Evolutionary conservation across 2,329 filamentous ascomycete species (phyloP), one percentile per base, ranked within the genome.

Genomic region (Trichothecium sympodiale): DNA sequence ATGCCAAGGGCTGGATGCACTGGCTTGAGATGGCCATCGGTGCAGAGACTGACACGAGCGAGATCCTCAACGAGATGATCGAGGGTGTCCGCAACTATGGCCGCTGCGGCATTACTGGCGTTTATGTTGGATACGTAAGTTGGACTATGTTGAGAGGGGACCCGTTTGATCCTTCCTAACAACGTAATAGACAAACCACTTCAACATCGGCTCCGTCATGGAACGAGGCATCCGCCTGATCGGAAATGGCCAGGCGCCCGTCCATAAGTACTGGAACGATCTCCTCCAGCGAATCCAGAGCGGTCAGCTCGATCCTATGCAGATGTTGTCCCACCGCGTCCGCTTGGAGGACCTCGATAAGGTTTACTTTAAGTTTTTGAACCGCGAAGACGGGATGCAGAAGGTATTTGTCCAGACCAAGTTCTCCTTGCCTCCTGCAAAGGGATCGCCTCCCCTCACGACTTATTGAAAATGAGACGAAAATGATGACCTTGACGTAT

Each of bases 201-300:
- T 89, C 66, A 85, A 85, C 58, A 78, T 89, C 46, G 84, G 86
- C 8, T 78, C 83, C 0, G 53, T 93, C 12, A 93, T 93, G 85
- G 77, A 93, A 60, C 77, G 83, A 23, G 85, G 85, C n/a, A 76
- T 93, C 45, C 78, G 83, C 2, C 70, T 94, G 31, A 87, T 77
- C 30, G 74, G 74, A 14, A 76, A 76, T 46, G 73, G 73, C 2
- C 74, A 78, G 46, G 72, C 72, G 0, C 85, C 85, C 0, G 83
- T 93, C 0, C 83, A 89, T 48, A 74, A 79, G 49, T 91, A 93
- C 61, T 93, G 84, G 86, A 67, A 85, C 17, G 71, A 83, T 4
- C 64, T 93, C n/a, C 65, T 91, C 31, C 60, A 71, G 41, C 61
- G 64, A 57, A 81, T 93, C 41, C 69, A 78, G 47, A 66, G 65